phyloP scores from a whole-genome alignment of 441 rosid species.

The Gossypium trilobum region DNA sequence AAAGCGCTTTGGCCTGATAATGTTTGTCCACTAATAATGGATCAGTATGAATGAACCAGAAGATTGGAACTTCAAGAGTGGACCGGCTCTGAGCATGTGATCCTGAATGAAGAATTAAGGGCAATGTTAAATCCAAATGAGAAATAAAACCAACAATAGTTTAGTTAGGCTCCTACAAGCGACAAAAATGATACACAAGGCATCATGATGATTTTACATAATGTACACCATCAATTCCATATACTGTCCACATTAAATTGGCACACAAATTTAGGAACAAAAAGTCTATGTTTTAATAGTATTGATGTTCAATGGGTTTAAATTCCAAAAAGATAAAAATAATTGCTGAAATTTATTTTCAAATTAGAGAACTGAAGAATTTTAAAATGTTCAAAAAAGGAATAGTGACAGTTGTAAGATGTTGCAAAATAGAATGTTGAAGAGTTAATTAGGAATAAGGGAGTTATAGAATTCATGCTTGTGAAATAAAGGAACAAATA shows the following conservation, averaged over 20 bases:
- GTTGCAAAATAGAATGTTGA: not conserved
- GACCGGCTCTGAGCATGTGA: slow-evolving; percentile 86
- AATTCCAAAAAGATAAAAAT: not conserved
- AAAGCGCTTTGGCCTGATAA: slow-evolving; percentile 91
- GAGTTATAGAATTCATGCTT: not conserved
- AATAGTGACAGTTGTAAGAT: not conserved
- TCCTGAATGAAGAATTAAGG: slow-evolving; percentile 44
- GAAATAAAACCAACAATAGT: not conserved
- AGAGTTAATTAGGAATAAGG: not conserved
- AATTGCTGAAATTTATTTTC: not conserved
- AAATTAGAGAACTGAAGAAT: not conserved
- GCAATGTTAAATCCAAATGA: slow-evolving; percentile 14
- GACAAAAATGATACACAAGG: not conserved
- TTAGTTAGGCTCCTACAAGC: not conserved
- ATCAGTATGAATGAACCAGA: slow-evolving; percentile 89
- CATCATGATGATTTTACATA: not conserved
- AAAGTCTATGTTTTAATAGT: not conserved
- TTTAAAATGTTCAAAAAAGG: not conserved
- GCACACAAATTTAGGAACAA: not conserved
- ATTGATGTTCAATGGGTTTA: not conserved
- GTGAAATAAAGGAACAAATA: not conserved
- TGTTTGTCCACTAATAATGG: slow-evolving; percentile 86
- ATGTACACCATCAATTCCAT: not conserved
- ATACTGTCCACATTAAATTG: not conserved
- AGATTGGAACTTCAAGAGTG: slow-evolving; percentile 87